Evolutionary conservation across 192 early-diverging fungal genomes (phyloP).

Genomic region (Backusella tuberculispora): DNA sequence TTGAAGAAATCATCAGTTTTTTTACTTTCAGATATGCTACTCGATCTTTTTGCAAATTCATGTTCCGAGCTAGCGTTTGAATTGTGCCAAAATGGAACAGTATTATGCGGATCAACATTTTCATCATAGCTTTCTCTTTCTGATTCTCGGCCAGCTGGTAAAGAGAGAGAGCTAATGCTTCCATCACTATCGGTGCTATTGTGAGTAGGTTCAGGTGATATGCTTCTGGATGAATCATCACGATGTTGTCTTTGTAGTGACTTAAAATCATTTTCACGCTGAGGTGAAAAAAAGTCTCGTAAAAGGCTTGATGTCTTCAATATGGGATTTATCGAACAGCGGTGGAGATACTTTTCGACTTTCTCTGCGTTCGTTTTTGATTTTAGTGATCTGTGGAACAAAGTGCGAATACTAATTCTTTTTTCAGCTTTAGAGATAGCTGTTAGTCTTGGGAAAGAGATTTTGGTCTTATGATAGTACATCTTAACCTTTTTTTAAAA

Average conservation of each 20-base stretch:
- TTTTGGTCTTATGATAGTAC: constrained; percentile 43
- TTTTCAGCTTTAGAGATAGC: constrained; percentile 41
- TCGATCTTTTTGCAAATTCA: background rate
- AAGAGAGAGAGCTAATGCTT: background rate
- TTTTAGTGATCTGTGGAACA: constrained; percentile 2
- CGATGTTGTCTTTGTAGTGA: background rate
- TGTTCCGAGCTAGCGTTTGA: background rate
- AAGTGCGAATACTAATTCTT: constrained; percentile 35
- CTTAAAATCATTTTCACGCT: constrained; percentile 46
- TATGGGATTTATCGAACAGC: constrained; percentile 40
- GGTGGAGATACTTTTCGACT: constrained; percentile 49
- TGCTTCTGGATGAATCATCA: background rate
- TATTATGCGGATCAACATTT: background rate
- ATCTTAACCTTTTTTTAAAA: constrained; percentile 15
- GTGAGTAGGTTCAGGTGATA: background rate
- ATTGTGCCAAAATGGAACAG: background rate
- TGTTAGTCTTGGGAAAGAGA: constrained; percentile 40
- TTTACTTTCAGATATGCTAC: background rate
- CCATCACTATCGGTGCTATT: background rate
- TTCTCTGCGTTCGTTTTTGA: constrained; percentile 45
- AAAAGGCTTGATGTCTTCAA: constrained; percentile 44
- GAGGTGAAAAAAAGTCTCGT: constrained; percentile 48
- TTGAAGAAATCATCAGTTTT: background rate
- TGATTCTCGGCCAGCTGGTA: background rate
- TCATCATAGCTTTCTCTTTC: background rate